These are phyloP conservation scores for Cucurbita pepo DNA, from an alignment of 306 rosid genomes.

Conservation along the genomic window DNA sequence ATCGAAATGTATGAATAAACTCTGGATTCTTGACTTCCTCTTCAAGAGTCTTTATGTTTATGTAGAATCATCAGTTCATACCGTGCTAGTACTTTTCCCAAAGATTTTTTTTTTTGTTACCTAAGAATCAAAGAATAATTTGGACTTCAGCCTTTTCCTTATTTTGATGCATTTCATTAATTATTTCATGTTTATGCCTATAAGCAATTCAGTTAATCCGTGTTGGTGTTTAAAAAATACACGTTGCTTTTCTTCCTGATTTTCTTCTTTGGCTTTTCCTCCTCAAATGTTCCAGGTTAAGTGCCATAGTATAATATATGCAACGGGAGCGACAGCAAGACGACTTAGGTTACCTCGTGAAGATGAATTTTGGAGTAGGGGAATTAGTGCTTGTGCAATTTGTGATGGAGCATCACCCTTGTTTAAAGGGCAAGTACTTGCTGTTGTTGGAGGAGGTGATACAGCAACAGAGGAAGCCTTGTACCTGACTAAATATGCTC, in stretches of 20 bases:
- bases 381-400: conserved; percentile 96
- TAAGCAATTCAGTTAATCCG: background rate
- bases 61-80: background rate
- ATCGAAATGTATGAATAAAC: background rate
- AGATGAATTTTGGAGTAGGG: conserved; percentile 98
- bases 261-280: conserved; percentile 8
- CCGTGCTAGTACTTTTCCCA: background rate
- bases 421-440: conserved; percentile 90
- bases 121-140: background rate
- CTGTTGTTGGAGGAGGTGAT: conserved; percentile 93
- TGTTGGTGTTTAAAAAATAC: background rate
- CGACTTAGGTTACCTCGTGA: conserved; percentile 80
- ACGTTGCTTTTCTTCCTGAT: background rate
- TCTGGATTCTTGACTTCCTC: background rate
- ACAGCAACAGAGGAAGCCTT: conserved; percentile 93
- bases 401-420: conserved; percentile 97
- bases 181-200: background rate
- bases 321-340: conserved; percentile 90
- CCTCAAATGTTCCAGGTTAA: conserved; percentile 41
- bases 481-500: conserved; percentile 84
- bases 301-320: conserved; percentile 59
- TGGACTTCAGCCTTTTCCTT: background rate
- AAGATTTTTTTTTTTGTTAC: background rate
- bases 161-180: background rate
- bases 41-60: background rate